Conservation (phyloP, 441 rosid genomes). For the Aquilaria agallochum region DNA sequence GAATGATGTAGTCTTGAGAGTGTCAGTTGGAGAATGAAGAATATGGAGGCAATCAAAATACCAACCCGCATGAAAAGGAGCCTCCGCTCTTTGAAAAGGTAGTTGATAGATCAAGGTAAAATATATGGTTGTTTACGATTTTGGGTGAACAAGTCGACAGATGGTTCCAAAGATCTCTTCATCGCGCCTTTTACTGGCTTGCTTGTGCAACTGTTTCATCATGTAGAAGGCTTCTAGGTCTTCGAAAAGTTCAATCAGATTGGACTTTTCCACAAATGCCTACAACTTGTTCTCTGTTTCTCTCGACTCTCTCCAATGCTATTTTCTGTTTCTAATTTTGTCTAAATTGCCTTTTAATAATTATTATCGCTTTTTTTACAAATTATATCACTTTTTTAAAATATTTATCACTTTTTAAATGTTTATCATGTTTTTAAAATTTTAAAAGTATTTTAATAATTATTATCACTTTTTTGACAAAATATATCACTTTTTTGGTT, state of each 20-base stretch:
- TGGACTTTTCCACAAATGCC: background rate
- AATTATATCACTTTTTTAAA: too few species aligned
- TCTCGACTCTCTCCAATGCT: too few species aligned
- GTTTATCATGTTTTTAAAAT: too few species aligned
- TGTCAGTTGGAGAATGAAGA: slow-evolving; percentile 86
- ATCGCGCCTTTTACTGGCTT: slow-evolving; percentile 55
- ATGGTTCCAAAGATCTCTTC: slow-evolving; percentile 46
- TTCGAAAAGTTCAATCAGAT: background rate
- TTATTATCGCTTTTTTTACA: too few species aligned
- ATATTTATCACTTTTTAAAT: too few species aligned
- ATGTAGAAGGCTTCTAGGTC: slow-evolving; percentile 3
- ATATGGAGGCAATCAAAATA: slow-evolving; percentile 79
- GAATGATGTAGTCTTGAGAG: slow-evolving; percentile 57
- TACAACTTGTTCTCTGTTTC: too few species aligned
- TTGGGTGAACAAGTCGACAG: slow-evolving; percentile 58
- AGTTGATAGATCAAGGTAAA: slow-evolving; percentile 79
- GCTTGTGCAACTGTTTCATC: slow-evolving; percentile 91
- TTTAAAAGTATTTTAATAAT: too few species aligned
- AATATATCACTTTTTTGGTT: too few species aligned
- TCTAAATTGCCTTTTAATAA: too few species aligned
- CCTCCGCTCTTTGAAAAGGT: slow-evolving; percentile 77
- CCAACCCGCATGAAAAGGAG: slow-evolving; percentile 87
- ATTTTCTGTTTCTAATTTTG: too few species aligned
- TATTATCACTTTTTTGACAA: too few species aligned
- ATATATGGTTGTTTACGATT: slow-evolving; percentile 52